These are phyloP conservation scores for Paraphoma chrysanthemicola DNA, from an alignment of 2,329 filamentous ascomycete genomes.

Conservation along the genomic window DNA sequence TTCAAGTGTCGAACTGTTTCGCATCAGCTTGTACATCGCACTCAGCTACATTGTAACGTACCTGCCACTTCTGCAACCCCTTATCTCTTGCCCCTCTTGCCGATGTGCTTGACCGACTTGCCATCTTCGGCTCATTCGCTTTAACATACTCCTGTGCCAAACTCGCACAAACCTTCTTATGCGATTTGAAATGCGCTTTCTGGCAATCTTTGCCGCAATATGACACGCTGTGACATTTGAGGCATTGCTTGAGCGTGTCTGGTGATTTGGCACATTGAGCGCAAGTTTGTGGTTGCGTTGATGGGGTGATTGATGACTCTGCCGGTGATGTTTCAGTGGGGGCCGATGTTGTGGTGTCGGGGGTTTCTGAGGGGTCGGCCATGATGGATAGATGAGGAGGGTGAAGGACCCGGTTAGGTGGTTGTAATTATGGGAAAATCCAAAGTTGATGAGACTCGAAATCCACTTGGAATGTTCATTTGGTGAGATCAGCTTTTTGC, in stretches of 20 bases:
- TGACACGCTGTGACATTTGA: slow-evolving; percentile 46
- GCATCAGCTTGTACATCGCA: background rate
- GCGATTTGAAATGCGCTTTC: slow-evolving; percentile 48
- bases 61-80: slow-evolving; percentile 52
- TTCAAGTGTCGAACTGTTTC: slow-evolving; percentile 2
- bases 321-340: slow-evolving; percentile 16
- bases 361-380: background rate
- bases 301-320: background rate
- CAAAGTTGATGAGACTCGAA: background rate
- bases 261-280: slow-evolving; percentile 31
- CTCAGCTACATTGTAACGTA: slow-evolving; percentile 10
- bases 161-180: slow-evolving; percentile 50
- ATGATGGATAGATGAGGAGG: background rate
- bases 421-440: background rate
- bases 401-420: background rate
- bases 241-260: slow-evolving; percentile 44
- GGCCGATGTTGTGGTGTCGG: background rate
- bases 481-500: background rate
- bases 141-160: slow-evolving; percentile 50
- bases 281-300: slow-evolving; percentile 18
- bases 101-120: slow-evolving; percentile 35
- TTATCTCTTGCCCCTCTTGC: slow-evolving; percentile 40
- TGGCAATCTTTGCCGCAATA: slow-evolving; percentile 53
- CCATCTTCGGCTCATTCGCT: slow-evolving; percentile 49
- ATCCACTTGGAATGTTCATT: background rate